A percentile compares a stretch with the other conserved stretches of the same genome.
Conservation (phyloP, 345 rosid species). For the Durio zibethinus region DNA sequence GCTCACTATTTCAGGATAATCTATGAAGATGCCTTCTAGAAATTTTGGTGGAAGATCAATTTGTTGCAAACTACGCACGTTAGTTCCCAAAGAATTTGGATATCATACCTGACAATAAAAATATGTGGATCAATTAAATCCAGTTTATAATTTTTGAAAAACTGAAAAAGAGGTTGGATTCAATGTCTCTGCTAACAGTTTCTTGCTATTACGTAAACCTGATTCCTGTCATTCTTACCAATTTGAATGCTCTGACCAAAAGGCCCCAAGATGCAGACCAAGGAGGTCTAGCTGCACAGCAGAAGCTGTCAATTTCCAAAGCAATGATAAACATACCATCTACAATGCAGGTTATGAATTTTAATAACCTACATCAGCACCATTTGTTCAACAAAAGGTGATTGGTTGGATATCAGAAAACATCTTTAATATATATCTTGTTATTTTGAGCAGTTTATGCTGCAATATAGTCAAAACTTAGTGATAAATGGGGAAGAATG, state of each 20-base stretch:
- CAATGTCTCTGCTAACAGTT: background rate
- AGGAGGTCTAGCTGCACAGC: background rate
- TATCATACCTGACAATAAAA: background rate
- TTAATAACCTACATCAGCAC: background rate
- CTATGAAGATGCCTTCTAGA: background rate
- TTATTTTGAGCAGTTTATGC: background rate
- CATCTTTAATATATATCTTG: background rate
- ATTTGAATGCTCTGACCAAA: background rate
- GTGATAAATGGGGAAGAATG: background rate
- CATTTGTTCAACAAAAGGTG: background rate
- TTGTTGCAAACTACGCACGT: background rate
- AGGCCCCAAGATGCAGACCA: background rate
- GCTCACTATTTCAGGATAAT: background rate
- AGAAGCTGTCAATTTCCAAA: background rate
- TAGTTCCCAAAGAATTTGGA: background rate
- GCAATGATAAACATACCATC: background rate
- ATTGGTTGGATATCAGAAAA: background rate
- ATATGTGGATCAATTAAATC: background rate
- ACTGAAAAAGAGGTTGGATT: background rate
- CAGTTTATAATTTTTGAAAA: background rate
- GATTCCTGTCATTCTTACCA: background rate
- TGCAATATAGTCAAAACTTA: background rate
- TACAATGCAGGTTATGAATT: background rate
- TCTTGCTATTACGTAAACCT: background rate
- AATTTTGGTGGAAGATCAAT: background rate